These are phyloP conservation scores for Aquilaria yunnanensis DNA, from an alignment of 345 rosid species.

Conservation along the genomic window DNA sequence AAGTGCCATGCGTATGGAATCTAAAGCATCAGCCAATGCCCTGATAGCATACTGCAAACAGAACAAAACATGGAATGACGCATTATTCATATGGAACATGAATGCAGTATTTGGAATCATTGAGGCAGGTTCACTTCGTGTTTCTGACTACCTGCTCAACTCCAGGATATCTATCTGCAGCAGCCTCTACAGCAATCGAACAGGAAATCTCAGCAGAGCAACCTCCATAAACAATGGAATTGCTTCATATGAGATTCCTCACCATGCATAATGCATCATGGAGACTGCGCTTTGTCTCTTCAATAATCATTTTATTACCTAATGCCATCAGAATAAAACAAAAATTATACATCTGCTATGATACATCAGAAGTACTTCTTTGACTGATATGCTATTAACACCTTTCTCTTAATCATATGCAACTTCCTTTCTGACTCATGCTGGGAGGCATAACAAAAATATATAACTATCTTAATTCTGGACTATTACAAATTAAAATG, in stretches of 20 bases:
- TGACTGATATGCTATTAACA: too few relatives aligned
- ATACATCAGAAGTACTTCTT: too few relatives aligned
- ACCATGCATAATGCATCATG: conserved; percentile 96
- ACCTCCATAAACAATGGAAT: conserved; percentile 94
- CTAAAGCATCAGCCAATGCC: conserved; percentile 93
- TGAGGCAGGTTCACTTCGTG: background rate
- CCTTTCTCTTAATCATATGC: too few relatives aligned
- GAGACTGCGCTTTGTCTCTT: conserved; percentile 95
- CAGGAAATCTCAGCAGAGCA: conserved; percentile 92
- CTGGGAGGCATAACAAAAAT: too few relatives aligned
- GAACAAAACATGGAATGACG: background rate
- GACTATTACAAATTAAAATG: too few relatives aligned
- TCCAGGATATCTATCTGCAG: conserved; percentile 91
- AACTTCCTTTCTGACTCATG: too few relatives aligned
- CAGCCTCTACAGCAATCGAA: conserved; percentile 84
- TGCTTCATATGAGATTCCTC: conserved; percentile 89
- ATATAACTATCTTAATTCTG: too few relatives aligned
- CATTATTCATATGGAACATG: background rate
- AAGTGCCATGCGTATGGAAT: conserved; percentile 85
- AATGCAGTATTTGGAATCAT: background rate
- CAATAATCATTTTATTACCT: conserved; percentile 98
- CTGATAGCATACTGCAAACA: conserved; percentile 80
- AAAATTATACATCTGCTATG: background rate
- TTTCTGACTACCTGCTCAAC: conserved; percentile 68
- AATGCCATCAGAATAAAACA: conserved; percentile 17